Base-by-base conservation (phyloP, 495 filamentous ascomycete genomes). In the Aspergillus hancockii region DNA sequence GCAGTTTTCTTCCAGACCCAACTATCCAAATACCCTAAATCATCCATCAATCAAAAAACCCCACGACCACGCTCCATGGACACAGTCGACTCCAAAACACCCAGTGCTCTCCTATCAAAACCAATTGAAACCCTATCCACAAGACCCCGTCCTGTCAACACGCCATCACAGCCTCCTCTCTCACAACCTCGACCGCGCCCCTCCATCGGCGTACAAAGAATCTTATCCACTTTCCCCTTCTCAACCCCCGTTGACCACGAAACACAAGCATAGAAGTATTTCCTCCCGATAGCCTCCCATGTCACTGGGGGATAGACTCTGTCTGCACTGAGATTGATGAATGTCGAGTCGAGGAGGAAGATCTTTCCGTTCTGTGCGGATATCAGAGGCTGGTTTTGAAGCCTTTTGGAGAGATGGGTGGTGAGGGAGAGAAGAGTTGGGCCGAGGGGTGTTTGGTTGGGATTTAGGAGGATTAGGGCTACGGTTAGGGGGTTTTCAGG, bases 251-350 rank as follows among this genome's bases (percentile, higher is more conserved):
- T 25, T 32, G 58, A 28, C 75, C 76, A 78, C 0, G 40, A 61
- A 21, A 78, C 49, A 58, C 66, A 73, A 8, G 71, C 74, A 54
- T 72, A 76, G 57, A 70, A 78, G 45, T 70, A 70, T 16, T 63
- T 58, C n/a, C 18, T 46, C 13, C 68, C 64, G 32, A 75, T 61
- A 18, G 62, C 52, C 8, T 60, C 45, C 77, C 77, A 78, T 5
- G 71, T 74, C 7, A 63, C 43, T 1, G 54, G 63, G 4, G 77
- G 53, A 32, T 67, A 70, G 23, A 71, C 74, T 6, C 57, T 60
- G 2, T 71, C 63, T 0, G 58, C 64, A 19, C 55, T 52, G n/a
- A 63, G 57, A 16, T 53, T 19, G 6, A 76, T 43, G 16, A 78
- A 59, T 14, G 49, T 54, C 10, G 61, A 57, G 34, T 71, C 62